A percentile compares a stretch with the other conserved stretches of the same genome.
phyloP scores from a whole-genome alignment of 139 green algal species.

The Prasinococcaceae sp. region DNA sequence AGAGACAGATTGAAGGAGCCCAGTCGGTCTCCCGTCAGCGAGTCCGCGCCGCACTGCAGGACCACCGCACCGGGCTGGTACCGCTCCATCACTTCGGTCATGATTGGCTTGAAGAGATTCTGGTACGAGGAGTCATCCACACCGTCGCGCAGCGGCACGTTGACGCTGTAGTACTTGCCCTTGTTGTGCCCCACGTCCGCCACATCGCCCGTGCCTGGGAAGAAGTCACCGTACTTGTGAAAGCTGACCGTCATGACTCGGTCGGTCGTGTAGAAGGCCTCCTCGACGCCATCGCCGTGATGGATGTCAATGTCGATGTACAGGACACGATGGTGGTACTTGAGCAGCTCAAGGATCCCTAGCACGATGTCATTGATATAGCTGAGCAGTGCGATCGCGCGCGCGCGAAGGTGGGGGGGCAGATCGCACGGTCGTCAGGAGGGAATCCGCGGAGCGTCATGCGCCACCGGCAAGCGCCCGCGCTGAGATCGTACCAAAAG shows the following conservation, averaged over 20 bases:
- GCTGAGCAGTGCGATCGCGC: no score
- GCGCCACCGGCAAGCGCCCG: no score
- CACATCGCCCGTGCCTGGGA: conserved; percentile 80
- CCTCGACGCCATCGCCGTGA: conserved; percentile 95
- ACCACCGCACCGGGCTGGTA: conserved; percentile 81
- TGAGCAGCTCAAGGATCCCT: conserved; percentile 87
- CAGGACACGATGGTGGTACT: conserved; percentile 60
- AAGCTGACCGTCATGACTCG: conserved; percentile 86
- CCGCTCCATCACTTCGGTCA: conserved; percentile 57
- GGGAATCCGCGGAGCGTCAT: no score
- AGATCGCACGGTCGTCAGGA: no score
- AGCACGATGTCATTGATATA: conserved; percentile 99
- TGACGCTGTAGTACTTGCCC: conserved; percentile 81
- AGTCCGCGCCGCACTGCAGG: conserved; percentile 84
- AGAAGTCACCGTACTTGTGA: conserved; percentile 97
- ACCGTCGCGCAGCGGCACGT: conserved; percentile 84
- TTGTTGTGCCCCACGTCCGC: conserved; percentile 55
- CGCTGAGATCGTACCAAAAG: conserved; percentile 97
- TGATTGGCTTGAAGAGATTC: conserved; percentile 55
- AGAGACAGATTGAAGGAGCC: conserved; percentile 87
- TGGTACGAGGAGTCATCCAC: conserved; percentile 76
- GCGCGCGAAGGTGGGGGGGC: no score
- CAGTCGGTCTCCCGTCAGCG: conserved; percentile 74
- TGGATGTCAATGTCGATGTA: conserved; percentile 96
- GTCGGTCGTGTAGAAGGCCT: conserved; percentile 97